phyloP scores from a whole-genome alignment of 208 protist genomes.

The Plasmodiophora brassicae region DNA sequence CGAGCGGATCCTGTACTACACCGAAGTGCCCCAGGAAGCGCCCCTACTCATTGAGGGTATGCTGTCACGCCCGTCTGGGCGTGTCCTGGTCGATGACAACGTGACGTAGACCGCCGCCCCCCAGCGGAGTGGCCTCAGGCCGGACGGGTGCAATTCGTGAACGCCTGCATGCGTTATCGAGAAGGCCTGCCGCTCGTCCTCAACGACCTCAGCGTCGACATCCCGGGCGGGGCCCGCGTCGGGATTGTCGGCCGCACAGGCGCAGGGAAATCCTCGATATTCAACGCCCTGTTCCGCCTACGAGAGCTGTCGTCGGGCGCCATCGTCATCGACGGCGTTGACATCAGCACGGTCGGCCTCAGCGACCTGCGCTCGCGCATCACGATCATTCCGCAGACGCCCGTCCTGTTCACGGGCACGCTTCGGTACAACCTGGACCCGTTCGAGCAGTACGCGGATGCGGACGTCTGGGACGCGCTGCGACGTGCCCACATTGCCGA shows the following conservation, averaged over 20 bases:
- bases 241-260: conserved; percentile 79
- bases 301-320: conserved; percentile 65
- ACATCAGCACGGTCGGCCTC: conserved; percentile 34
- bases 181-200: conserved; percentile 36
- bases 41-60: neutral
- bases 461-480: conserved; percentile 61
- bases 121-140: conserved; percentile 55
- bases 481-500: conserved; percentile 43
- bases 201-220: conserved; percentile 45
- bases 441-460: conserved; percentile 27
- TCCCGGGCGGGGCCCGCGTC: conserved; percentile 63
- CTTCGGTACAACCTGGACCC: conserved; percentile 61
- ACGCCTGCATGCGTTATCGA: conserved; percentile 56
- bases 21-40: conserved; percentile 44
- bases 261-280: conserved; percentile 64
- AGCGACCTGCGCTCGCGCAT: conserved; percentile 16
- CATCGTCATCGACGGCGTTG: conserved; percentile 45
- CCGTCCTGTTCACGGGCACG: conserved; percentile 52
- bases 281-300: conserved; percentile 73
- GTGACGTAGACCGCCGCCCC: neutral
- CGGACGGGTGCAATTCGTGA: conserved; percentile 54
- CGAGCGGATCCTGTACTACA: conserved; percentile 58
- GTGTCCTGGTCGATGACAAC: neutral
- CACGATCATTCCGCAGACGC: conserved; percentile 53
- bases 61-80: neutral